Evolutionary conservation across 176 grass and related monocot genomes (phyloP).

Genomic region (Hordeum vulgare): MorexV3_pseudomolecules_assembly NC_058522.1:582102533-582103032

Average conservation of each 20-base stretch:
- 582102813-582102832: neutral
- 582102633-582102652: neutral
- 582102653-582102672: neutral
- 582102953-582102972: too few relatives aligned
- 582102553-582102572: neutral
- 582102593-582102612: neutral
- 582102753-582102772: neutral
- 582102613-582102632: neutral
- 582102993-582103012: too few relatives aligned
- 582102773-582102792: neutral
- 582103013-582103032: too few relatives aligned
- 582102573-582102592: neutral
- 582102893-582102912: too few relatives aligned
- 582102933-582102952: too few relatives aligned
- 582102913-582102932: too few relatives aligned
- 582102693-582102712: neutral
- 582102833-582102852: neutral
- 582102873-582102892: neutral
- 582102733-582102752: neutral
- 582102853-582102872: neutral
- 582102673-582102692: neutral
- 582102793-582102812: neutral
- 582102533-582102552: neutral
- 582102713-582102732: neutral
- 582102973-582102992: too few relatives aligned